A percentile compares a stretch with the other conserved stretches of the same genome.
Evolutionary conservation across 2,329 filamentous ascomycete species (phyloP).

Genomic region (Aspergillus ibericus): DNA sequence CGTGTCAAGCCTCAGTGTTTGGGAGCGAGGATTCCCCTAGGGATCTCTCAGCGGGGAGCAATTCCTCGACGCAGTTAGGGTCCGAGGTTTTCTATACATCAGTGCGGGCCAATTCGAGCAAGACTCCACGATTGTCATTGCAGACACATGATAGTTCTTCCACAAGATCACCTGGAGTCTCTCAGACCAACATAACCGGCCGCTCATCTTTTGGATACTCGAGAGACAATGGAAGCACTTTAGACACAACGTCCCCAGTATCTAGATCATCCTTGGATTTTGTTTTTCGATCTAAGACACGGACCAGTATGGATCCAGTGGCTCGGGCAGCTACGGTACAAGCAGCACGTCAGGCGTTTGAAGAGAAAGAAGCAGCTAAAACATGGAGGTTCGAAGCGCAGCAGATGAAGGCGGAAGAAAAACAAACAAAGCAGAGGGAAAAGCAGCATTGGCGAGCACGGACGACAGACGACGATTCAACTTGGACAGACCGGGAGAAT

Average conservation of each 20-base stretch:
- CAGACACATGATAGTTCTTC: constrained; percentile 43
- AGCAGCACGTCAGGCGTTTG: constrained; percentile 57
- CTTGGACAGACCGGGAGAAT: constrained; percentile 13
- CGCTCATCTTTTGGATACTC: constrained; percentile 50
- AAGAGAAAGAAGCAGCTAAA: constrained; percentile 60
- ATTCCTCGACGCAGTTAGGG: constrained; percentile 21
- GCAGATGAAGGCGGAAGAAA: constrained; percentile 50
- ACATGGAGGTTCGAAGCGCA: constrained; percentile 56
- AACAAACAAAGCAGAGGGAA: constrained; percentile 42
- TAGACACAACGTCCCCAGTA: constrained; percentile 54
- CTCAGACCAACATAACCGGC: constrained; percentile 55
- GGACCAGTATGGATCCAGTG: constrained; percentile 53
- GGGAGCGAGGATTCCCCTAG: constrained; percentile 47
- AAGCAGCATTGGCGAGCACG: constrained; percentile 36
- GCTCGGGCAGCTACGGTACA: constrained; percentile 58
- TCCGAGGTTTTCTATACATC: constrained; percentile 28
- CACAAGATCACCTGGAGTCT: constrained; percentile 51
- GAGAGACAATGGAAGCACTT: constrained; percentile 50
- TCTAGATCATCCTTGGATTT: constrained; percentile 59
- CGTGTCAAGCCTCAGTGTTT: constrained; percentile 51
- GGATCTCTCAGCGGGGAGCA: constrained; percentile 48
- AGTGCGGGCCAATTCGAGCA: constrained; percentile 35
- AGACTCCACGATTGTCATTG: constrained; percentile 35
- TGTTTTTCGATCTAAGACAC: constrained; percentile 52
- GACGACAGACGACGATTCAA: constrained; percentile 15